Evolutionary conservation across 495 filamentous ascomycete species (phyloP), one percentile per base, ranked within the genome.

Genomic region (Aspergillus funiculosus): DNA sequence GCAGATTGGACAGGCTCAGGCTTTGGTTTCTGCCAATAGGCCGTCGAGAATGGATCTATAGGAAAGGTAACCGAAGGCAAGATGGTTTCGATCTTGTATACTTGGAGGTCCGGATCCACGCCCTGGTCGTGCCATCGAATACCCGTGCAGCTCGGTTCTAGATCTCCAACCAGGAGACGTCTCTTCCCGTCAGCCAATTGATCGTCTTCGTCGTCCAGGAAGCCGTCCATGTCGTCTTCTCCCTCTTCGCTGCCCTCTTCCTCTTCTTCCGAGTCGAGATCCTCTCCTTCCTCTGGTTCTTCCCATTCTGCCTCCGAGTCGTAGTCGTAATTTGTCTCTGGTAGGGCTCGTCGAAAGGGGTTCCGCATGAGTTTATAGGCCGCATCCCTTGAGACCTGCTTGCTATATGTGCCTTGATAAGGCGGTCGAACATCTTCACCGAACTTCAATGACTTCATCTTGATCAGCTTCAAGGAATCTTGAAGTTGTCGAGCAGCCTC

Each of bases 241-340:
- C 68, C 74, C 7, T 75, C 75, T 6, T 76, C 73, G 36, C 69
- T 73, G 5, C 41, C 63, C n/a, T 71, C 68, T 5, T 95, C 91
- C 31, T 94, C 89, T 15, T 86, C 85, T 42, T 90, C 84, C 0
- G 81, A 85, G 44, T 79, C 78, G 4, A 87, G 62, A 31, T 89
- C 82, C 53, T 89, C 86, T 38, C 83, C 87, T 56, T 92, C 87
- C 39, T 86, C 85, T 2, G 80, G 78, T 54, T 84, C 81, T 51
- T 88, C 84, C 88, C 92, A 98, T 64, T 96, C 94, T 0, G 85
- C 90, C 60, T 99, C 92, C 0, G 90, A 96, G 57, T 97, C 92
- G 55, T 96, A 95, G 50, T 92, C 89, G 61, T 99, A 97, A 56
- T 94, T 73, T n/a, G 81, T 73, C 3, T 83, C 74, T 3, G 85